Conservation (phyloP, 495 filamentous ascomycete genomes). For the Neurospora sp. region DNA sequence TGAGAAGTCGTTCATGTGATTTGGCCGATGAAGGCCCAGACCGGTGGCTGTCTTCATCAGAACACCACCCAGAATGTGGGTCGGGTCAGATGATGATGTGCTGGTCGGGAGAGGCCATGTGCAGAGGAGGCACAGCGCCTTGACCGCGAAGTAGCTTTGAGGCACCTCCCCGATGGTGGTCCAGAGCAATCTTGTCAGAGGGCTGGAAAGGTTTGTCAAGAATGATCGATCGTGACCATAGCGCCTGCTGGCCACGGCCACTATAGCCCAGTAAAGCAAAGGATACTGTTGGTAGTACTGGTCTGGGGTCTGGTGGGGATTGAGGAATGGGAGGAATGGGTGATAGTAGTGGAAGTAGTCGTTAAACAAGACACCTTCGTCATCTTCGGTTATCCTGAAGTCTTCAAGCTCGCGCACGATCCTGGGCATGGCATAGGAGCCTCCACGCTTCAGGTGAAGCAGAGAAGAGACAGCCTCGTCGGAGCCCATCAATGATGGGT, state of each 20-base stretch:
- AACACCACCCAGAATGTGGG: conserved; percentile 79
- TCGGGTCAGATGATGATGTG: conserved; percentile 77
- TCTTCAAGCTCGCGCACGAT: conserved; percentile 55
- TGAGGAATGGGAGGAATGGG: conserved; percentile 75
- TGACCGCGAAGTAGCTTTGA: conserved; percentile 82
- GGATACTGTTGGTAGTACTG: conserved; percentile 64
- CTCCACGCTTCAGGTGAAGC: conserved; percentile 57
- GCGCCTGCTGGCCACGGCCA: conserved; percentile 70
- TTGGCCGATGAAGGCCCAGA: conserved; percentile 80
- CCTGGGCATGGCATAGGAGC: conserved; percentile 41
- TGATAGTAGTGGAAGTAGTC: conserved; percentile 77
- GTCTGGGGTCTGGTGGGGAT: conserved; percentile 58
- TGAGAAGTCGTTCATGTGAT: conserved; percentile 83
- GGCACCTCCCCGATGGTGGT: conserved; percentile 71
- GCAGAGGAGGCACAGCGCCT: conserved; percentile 80
- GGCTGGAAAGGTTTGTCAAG: conserved; percentile 58
- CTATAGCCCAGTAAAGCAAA: conserved; percentile 79
- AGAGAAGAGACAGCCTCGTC: conserved; percentile 79
- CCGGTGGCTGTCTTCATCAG: conserved; percentile 93
- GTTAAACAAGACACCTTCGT: conserved; percentile 64
- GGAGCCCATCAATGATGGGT: conserved; percentile 60
- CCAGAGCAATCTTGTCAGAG: conserved; percentile 70
- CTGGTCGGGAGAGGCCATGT: conserved; percentile 85
- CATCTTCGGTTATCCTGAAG: conserved; percentile 63
- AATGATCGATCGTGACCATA: conserved; percentile 55